Evolutionary conservation across 2,329 filamentous ascomycete species (phyloP).

Genomic region (Sclerotinia trifoliorum): DNA sequence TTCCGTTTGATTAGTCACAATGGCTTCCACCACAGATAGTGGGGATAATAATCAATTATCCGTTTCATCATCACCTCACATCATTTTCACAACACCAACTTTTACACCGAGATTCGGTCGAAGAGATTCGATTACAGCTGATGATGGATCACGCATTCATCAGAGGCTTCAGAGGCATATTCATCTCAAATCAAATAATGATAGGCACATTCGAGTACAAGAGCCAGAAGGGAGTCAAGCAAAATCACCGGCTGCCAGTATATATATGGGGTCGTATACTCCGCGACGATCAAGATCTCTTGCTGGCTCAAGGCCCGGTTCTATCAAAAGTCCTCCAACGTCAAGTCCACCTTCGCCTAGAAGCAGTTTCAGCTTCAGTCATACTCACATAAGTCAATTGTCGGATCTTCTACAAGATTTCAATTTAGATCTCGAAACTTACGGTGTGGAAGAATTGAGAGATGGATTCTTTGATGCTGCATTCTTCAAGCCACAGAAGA

Average conservation of each 20-base stretch:
- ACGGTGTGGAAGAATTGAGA: slow-evolving; percentile 45
- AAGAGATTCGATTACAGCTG: slow-evolving; percentile 15
- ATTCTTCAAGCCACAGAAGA: slow-evolving; percentile 44
- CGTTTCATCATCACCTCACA: slow-evolving; percentile 24
- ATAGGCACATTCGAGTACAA: slow-evolving; percentile 36
- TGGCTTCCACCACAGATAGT: slow-evolving; percentile 27
- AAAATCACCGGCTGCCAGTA: slow-evolving; percentile 33
- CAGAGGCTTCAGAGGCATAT: slow-evolving; percentile 25
- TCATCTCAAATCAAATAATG: slow-evolving; percentile 20
- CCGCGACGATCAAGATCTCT: slow-evolving; percentile 34
- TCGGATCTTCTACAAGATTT: slow-evolving; percentile 39
- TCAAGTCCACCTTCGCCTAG: slow-evolving; percentile 35
- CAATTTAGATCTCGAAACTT: slow-evolving; percentile 44
- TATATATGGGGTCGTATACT: slow-evolving; percentile 41
- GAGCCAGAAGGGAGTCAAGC: slow-evolving; percentile 28
- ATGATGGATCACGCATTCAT: slow-evolving; percentile 25
- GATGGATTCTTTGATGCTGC: slow-evolving; percentile 47
- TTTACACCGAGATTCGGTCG: slow-evolving; percentile 16
- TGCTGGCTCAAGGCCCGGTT: slow-evolving; percentile 18
- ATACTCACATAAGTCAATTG: slow-evolving; percentile 32
- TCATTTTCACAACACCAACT: slow-evolving; percentile 26
- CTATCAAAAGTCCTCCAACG: slow-evolving; percentile 26
- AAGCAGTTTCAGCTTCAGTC: slow-evolving; percentile 35
- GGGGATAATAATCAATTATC: slow-evolving; percentile 20
- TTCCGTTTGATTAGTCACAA: slow-evolving; percentile 19